Base-by-base conservation (phyloP, 305 asterid species). In the Fraxinus ornus region DNA sequence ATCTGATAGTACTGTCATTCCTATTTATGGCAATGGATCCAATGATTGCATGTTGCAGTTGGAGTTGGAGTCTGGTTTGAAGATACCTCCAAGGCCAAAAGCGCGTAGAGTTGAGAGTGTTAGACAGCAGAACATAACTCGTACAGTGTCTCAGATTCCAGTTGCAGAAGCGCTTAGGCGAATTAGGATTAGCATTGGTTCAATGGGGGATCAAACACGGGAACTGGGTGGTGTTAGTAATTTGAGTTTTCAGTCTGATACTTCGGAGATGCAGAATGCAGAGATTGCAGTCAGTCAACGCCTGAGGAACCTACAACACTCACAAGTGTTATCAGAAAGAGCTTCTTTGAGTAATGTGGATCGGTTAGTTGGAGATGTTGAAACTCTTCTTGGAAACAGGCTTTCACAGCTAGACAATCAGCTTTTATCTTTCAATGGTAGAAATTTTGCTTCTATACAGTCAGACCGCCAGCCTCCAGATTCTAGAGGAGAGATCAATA, bases 141-240 rank as follows among this genome's bases (percentile, higher is more conserved):
- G 88, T 30, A 91, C 92, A 5, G 35, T 86, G 76, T 85, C 96
- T 72, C 92, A 92, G 77, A 90, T 93, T 83, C 98, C 94, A 1
- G 98, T 95, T 77, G 89, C 95, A 0, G 99, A 94, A 86, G 99
- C 97, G 28, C 87, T 95, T 70, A 91, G 98, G 79, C 86, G 97
- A 28, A 94, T 95, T 73, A 91, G 98, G 91, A 89, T 93, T 72
- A 90, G 95, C 78, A 87, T 93, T 7, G 98, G 95, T 47, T 91
- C 87, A 64, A 82, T 88, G 81, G 90, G 90, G 12, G 79, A 84
- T 79, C 92, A 83, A 24, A 77, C 90, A 24, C 36, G 35, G n/a
- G 73, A 66, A 9, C 73, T 66, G n/a, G 90, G 80, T 30, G 88
- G 77, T 19, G 84, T 83, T 80, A 85, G 81, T 28, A 55, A 81